These are phyloP conservation scores for Pseudogymnoascus destructans DNA, from an alignment of 2,329 filamentous ascomycete genomes.

Conservation along the genomic window DNA sequence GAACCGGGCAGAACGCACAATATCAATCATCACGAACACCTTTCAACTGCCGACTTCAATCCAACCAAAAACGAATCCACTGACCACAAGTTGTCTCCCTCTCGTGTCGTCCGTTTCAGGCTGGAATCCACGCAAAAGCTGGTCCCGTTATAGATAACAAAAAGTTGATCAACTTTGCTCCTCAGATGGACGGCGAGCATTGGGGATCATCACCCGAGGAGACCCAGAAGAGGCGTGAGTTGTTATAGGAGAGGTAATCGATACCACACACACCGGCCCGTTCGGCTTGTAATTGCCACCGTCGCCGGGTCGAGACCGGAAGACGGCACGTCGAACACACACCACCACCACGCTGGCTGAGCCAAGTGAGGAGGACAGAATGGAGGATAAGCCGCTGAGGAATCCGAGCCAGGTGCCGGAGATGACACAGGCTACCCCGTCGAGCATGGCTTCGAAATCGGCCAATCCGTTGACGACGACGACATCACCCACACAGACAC, in stretches of 20 bases:
- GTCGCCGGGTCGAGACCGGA: background rate
- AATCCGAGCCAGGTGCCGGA: constrained; percentile 1
- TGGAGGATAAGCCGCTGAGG: constrained; percentile 1
- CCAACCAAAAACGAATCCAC: background rate
- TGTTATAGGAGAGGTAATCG: background rate
- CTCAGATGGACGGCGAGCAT: constrained; percentile 6
- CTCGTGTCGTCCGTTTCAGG: background rate
- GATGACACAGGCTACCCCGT: background rate
- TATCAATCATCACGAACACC: background rate
- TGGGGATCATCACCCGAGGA: constrained; percentile 1
- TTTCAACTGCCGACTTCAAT: background rate
- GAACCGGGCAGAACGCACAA: background rate
- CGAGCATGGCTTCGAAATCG: background rate
- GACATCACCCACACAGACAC: constrained; percentile 12
- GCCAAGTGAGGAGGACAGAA: background rate
- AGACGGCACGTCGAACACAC: background rate
- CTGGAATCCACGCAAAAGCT: background rate
- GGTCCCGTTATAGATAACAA: background rate
- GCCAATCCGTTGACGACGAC: constrained; percentile 10
- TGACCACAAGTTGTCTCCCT: background rate
- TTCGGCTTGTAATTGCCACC: background rate
- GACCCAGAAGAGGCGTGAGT: background rate
- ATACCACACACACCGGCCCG: background rate
- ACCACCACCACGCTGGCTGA: background rate
- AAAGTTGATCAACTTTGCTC: background rate